A percentile compares a stretch with the other conserved stretches of the same genome.
Conservation (phyloP, 2,329 filamentous ascomycete genomes). For the Plectosphaerella sp. region DNA sequence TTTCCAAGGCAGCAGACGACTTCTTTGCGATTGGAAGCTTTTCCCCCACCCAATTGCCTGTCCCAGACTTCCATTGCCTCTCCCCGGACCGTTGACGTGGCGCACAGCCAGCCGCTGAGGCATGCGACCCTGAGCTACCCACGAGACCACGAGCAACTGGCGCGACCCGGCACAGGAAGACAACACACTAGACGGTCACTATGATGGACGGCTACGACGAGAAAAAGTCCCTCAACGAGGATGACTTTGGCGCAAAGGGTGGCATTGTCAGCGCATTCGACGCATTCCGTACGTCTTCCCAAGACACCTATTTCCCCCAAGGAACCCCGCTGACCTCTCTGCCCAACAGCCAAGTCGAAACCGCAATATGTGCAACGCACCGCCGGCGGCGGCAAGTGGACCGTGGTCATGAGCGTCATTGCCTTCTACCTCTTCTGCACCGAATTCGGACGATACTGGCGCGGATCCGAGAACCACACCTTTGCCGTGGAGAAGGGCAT, state of each 20-base stretch:
- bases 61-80: no score
- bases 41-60: no score
- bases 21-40: no score
- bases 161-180: background rate
- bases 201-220: constrained; percentile 77
- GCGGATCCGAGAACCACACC: constrained; percentile 77
- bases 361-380: constrained; percentile 84
- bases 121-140: background rate
- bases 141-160: background rate
- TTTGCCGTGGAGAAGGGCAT: constrained; percentile 94
- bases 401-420: constrained; percentile 71
- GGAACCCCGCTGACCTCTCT: constrained; percentile 13
- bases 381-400: constrained; percentile 88
- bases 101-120: background rate
- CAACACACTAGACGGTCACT: background rate
- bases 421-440: constrained; percentile 72
- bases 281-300: constrained; percentile 73
- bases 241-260: constrained; percentile 71
- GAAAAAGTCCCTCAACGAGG: constrained; percentile 61
- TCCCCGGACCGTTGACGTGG: no score
- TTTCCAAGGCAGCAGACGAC: no score
- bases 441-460: constrained; percentile 80
- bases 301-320: no score
- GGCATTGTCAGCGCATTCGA: constrained; percentile 83
- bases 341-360: constrained; percentile 79